Evolutionary conservation across 1,139 yeast genomes (phyloP), one percentile per base, ranked within the genome.

Genomic region (Kodamaea anthophila): DNA sequence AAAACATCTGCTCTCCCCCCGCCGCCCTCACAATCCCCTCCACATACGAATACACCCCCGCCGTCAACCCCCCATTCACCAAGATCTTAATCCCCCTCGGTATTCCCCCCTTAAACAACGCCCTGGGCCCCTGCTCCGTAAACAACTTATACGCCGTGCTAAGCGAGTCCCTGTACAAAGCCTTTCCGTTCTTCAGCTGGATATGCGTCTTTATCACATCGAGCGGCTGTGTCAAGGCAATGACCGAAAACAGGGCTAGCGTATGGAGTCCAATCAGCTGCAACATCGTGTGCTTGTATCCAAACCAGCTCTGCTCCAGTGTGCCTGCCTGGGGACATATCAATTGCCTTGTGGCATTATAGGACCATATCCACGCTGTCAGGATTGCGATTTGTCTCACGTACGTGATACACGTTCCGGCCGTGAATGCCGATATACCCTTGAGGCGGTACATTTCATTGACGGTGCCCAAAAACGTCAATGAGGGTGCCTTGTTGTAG

Each of bases 181-280:
- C 55, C 37, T 72, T 65, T 9, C 79, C 80, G 49, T 81, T 74
- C 39, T 77, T 75, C 53, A 87, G 75, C 54, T 88, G 96, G 74
- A 87, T 76, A 49, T 95, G 74, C 1, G 96, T 77, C 56, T 91
- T 91, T 30, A 88, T 60, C 4, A 87, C 87, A 58, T 91, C 98
- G 13, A 91, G 61, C 0, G 98, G 98, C 55, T 88, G 97, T 0
- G 97, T 88, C 0, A 76, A 64, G 0, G 74, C 72, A 4, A 86
- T 84, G 15, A 86, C 94, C 0, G 77, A 84, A 29, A 61, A 56
- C 19, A 77, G 80, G 23, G 77, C 73, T 1, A 73, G 55, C 6
- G 74, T 47, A 29, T 84, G 84, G 34, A 67, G 47, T 1, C 68
- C 80, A 37, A 66, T 55, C 68, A 68, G 57, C 48, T 67, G 60